These are phyloP conservation scores for Pseudohalonectria lignicola DNA, from an alignment of 2,329 filamentous ascomycete species.

Conservation along the genomic window DNA sequence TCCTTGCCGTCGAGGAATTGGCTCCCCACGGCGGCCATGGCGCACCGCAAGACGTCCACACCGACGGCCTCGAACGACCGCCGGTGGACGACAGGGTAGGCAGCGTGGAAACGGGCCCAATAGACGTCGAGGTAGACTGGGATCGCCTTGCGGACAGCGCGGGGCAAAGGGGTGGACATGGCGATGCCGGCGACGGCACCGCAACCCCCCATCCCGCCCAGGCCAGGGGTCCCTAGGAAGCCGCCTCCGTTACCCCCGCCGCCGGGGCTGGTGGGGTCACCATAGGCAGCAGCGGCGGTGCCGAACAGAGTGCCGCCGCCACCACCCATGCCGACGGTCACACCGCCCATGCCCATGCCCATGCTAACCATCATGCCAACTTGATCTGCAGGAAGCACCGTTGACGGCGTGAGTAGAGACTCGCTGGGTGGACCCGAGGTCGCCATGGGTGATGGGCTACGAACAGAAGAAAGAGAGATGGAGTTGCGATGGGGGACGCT, in stretches of 20 bases:
- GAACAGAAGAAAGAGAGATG: constrained; percentile 28
- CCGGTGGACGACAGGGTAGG: constrained; percentile 40
- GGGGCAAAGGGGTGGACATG: constrained; percentile 22
- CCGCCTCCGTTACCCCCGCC: too few relatives aligned
- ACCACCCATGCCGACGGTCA: constrained; percentile 5
- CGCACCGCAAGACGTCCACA: constrained; percentile 35
- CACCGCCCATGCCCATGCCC: constrained; percentile 5
- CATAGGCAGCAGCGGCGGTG: constrained; percentile 3
- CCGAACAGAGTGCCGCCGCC: background rate
- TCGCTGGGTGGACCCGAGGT: constrained; percentile 33
- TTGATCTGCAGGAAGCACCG: constrained; percentile 23
- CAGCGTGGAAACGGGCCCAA: constrained; percentile 37
- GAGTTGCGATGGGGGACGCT: constrained; percentile 4
- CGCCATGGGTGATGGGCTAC: constrained; percentile 35
- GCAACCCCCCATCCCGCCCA: constrained; percentile 14
- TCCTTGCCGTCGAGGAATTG: constrained; percentile 36
- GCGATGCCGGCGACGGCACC: constrained; percentile 4
- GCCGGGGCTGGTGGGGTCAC: constrained; percentile 6
- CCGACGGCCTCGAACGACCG: constrained; percentile 28
- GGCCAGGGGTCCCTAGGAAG: constrained; percentile 21
- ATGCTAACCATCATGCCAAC: constrained; percentile 20
- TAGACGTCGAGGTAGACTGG: constrained; percentile 40
- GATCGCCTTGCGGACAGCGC: constrained; percentile 27
- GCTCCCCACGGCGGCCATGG: constrained; percentile 46
- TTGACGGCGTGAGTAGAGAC: constrained; percentile 33